phyloP scores from a whole-genome alignment of 2,329 filamentous ascomycete species.

The Curvularia lunata region DNA sequence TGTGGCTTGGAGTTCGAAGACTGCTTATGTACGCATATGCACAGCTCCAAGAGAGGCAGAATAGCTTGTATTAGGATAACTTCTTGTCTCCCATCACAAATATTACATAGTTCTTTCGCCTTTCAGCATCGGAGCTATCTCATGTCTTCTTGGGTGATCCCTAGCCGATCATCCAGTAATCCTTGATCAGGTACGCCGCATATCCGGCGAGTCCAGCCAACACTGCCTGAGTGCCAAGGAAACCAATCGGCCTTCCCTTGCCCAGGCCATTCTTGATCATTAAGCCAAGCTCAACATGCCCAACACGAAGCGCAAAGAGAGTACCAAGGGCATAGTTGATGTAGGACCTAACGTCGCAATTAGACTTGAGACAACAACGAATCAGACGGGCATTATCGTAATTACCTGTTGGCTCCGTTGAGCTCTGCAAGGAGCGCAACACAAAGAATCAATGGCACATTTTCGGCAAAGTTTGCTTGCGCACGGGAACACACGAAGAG shows the following conservation, averaged over 20 bases:
- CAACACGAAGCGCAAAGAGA: slow-evolving; percentile 49
- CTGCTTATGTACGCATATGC: slow-evolving; percentile 4
- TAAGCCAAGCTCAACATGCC: slow-evolving; percentile 52
- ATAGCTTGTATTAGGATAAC: neutral
- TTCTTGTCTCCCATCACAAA: neutral
- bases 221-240: slow-evolving; percentile 41
- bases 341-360: slow-evolving; percentile 26
- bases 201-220: slow-evolving; percentile 40
- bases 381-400: neutral
- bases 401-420: slow-evolving; percentile 52
- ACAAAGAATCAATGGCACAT: slow-evolving; percentile 51
- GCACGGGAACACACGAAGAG: slow-evolving; percentile 48
- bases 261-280: slow-evolving; percentile 31
- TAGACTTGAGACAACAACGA: slow-evolving; percentile 3
- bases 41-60: neutral
- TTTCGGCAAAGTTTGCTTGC: slow-evolving; percentile 54
- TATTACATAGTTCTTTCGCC: neutral
- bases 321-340: slow-evolving; percentile 49
- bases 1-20: slow-evolving; percentile 1
- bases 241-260: slow-evolving; percentile 35
- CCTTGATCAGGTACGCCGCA: slow-evolving; percentile 40
- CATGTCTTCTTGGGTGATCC: neutral
- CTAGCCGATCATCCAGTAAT: slow-evolving; percentile 33
- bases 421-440: slow-evolving; percentile 52
- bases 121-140: neutral